Evolutionary conservation across 345 rosid genomes (phyloP), one percentile per base, ranked within the genome.

Genomic region (Euclidium syriacum): DNA sequence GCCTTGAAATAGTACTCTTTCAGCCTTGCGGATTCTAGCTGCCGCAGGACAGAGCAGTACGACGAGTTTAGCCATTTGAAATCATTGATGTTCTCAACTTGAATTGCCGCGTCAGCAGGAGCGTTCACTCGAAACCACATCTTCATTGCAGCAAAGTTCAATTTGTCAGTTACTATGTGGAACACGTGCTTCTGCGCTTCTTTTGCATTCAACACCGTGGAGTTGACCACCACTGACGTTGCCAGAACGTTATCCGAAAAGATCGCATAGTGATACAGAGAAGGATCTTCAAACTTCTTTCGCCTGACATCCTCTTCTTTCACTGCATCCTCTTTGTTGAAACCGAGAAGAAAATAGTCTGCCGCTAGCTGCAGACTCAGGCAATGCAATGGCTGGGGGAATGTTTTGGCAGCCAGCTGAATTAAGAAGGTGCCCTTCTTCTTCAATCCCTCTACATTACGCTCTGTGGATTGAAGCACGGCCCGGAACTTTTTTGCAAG

Each of bases 221-320:
- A 94, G 79, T 90, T 94, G 68, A 94, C 85, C 48, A 90, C 99
- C 59, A 94, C 96, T 24, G 99, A 87, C 62, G 97, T 83, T 10
- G 99, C 99, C 38, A 94, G 81, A 15, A 90, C 91, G 49, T 94
- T 94, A 71, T 94, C 97, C 10, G 99, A 94, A 68, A 94, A 94
- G 64, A 94, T 84, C 5, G 99, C 95, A 76, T 90, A 88, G 74
- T 95, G 97, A 68, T 87, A 83, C 46, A 95, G 83, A 62, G 86
- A 82, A 68, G 85, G 79, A 76, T 84, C 89, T 76, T 82, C 88
- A 55, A 86, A 67, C 70, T 84, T 87, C 26, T 58, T 82, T 55
- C 65, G 73, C 56, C 65, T 71, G 12, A 10, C 54, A 60, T 67
- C 77, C 49, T 63, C 75, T 57, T 63, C 75, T 57, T 67, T 73